Conservation (phyloP, 169 alveolate species). For the Eimeria maxima region DNA sequence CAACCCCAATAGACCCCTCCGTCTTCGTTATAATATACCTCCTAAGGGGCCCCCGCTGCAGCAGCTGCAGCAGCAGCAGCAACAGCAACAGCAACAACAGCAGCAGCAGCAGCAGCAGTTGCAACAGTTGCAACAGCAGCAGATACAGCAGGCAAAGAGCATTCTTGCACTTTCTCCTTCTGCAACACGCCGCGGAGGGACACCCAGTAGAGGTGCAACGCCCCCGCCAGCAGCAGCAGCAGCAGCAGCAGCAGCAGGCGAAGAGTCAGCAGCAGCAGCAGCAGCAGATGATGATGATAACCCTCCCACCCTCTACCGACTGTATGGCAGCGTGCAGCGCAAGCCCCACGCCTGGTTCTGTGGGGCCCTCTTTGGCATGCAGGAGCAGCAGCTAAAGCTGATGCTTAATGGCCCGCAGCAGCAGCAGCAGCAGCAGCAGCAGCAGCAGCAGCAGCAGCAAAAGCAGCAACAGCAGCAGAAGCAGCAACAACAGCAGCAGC, state of each 20-base stretch:
- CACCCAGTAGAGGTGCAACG: not conserved
- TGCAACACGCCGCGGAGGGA: not conserved
- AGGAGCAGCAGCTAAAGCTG: constrained; percentile 18
- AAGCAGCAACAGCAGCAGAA: not conserved
- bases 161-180: not conserved
- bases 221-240: constrained; percentile 30
- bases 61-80: constrained; percentile 49
- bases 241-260: constrained; percentile 19
- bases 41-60: not conserved
- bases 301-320: not conserved
- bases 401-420: not conserved
- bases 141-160: not conserved
- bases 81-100: not conserved
- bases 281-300: too few species aligned
- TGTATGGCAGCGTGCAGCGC: constrained; percentile 54
- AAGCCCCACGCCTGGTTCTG: constrained; percentile 78
- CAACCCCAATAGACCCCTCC: not conserved
- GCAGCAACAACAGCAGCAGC: not conserved
- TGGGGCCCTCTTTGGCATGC: constrained; percentile 64
- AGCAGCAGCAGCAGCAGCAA: constrained; percentile 9
- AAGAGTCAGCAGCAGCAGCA: not conserved
- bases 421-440: not conserved
- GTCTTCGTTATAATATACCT: constrained; percentile 62
- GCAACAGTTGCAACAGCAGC: too few species aligned
- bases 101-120: constrained; percentile 47